Percentiles rank a stretch among this genome's conserved stretches.
Conservation (phyloP, 2,329 filamentous ascomycete species). For the Aureobasidium zeae region DNA sequence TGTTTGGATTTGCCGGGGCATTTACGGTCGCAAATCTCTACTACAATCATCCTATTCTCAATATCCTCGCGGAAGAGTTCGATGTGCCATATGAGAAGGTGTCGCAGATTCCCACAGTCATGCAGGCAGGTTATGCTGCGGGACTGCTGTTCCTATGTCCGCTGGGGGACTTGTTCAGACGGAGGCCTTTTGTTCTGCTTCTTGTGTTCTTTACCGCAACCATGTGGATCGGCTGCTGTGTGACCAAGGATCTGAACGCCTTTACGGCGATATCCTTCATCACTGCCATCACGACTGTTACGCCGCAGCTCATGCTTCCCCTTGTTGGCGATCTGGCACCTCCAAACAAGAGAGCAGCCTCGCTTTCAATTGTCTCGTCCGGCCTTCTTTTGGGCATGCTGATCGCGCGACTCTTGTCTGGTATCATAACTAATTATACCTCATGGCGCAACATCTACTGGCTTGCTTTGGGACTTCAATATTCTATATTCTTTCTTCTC, state of each 20-base stretch:
- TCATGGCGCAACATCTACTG: conserved; percentile 72
- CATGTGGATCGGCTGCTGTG: conserved; percentile 59
- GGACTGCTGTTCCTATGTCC: conserved; percentile 69
- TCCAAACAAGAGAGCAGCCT: conserved; percentile 54
- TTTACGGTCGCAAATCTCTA: conserved; percentile 75
- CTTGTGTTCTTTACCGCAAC: conserved; percentile 57
- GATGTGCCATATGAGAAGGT: conserved; percentile 59
- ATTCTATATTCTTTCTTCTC: conserved; percentile 53
- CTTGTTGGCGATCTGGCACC: conserved; percentile 72
- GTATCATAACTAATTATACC: conserved; percentile 54
- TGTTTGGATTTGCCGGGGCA: conserved; percentile 57
- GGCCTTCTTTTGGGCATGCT: conserved; percentile 68
- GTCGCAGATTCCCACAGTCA: conserved; percentile 60
- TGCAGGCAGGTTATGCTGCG: conserved; percentile 69
- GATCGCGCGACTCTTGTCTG: conserved; percentile 64
- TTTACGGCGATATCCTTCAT: conserved; percentile 66
- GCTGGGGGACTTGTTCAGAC: conserved; percentile 57
- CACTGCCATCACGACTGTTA: conserved; percentile 68
- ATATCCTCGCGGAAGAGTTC: conserved; percentile 64
- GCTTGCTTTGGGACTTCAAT: conserved; percentile 64
- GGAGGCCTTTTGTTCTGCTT: conserved; percentile 59
- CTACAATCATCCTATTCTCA: conserved; percentile 71
- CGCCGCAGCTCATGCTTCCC: conserved; percentile 66
- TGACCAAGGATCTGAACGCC: conserved; percentile 54
- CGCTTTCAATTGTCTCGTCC: conserved; percentile 64